Percentiles rank a stretch among this genome's conserved stretches.
Evolutionary conservation across 495 filamentous ascomycete species (phyloP).

Genomic region (Aspergillus baeticus): DNA sequence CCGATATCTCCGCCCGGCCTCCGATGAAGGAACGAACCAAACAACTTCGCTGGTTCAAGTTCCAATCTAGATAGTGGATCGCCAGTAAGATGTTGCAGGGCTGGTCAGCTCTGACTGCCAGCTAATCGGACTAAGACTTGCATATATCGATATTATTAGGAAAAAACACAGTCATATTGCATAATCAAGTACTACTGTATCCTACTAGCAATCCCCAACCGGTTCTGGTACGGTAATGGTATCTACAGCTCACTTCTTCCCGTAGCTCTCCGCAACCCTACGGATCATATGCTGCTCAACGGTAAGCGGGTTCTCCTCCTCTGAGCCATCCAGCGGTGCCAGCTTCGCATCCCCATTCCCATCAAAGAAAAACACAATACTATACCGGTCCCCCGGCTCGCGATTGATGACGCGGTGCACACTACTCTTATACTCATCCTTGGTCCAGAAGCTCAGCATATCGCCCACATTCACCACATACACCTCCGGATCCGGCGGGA

Average conservation of each 20-base stretch:
- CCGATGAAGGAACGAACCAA: too few relatives aligned
- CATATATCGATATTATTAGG: too few relatives aligned
- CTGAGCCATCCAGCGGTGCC: not conserved
- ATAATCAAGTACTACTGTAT: not conserved
- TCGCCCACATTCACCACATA: constrained; percentile 40
- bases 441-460: constrained; percentile 28
- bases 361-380: constrained; percentile 25
- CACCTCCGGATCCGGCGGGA: constrained; percentile 26
- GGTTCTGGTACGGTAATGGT: not conserved
- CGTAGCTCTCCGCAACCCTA: not conserved
- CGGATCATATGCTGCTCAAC: constrained; percentile 4
- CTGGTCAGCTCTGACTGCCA: not conserved
- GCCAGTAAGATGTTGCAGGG: not conserved
- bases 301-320: not conserved
- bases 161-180: not conserved
- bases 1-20: too few relatives aligned
- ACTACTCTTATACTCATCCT: constrained; percentile 30
- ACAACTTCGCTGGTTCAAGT: too few relatives aligned
- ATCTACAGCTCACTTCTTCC: not conserved
- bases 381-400: constrained; percentile 37
- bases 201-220: not conserved
- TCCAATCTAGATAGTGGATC: not conserved
- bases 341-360: not conserved
- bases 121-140: not conserved
- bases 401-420: constrained; percentile 37